Percentiles rank a stretch among this genome's conserved stretches.
Conservation (phyloP, 495 filamentous ascomycete species). For the Aspergillus coremiiformis region DNA sequence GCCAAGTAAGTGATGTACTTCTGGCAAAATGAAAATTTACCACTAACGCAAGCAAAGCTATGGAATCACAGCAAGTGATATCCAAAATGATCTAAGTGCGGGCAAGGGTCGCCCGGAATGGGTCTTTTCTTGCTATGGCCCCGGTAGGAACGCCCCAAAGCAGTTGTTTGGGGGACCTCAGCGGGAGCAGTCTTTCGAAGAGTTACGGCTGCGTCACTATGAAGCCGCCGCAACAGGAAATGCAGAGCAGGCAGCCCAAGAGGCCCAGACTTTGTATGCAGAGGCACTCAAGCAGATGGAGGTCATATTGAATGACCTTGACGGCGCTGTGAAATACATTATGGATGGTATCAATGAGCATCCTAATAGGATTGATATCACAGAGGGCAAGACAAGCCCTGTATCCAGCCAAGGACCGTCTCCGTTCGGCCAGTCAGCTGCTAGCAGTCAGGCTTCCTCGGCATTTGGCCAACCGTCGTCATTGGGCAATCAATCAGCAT, state of each 20-base stretch:
- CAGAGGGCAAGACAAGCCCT: conserved; percentile 37
- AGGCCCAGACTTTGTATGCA: conserved; percentile 51
- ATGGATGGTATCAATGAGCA: conserved; percentile 61
- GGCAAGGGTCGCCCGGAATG: conserved; percentile 62
- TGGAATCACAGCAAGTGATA: conserved; percentile 45
- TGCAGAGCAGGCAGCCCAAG: conserved; percentile 55
- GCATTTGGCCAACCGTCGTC: conserved; percentile 26
- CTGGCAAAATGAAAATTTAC: not conserved
- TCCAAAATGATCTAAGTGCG: conserved; percentile 55
- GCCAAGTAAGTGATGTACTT: conserved; percentile 21
- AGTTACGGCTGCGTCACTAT: conserved; percentile 65
- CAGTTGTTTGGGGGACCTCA: conserved; percentile 72
- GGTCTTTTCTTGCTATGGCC: conserved; percentile 78
- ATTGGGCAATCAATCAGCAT: conserved; percentile 14
- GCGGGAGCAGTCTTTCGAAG: conserved; percentile 80
- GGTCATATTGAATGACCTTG: conserved; percentile 53
- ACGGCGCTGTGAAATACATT: conserved; percentile 67
- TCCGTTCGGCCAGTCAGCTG: conserved; percentile 26
- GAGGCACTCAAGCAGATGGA: conserved; percentile 64
- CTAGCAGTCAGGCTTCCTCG: conserved; percentile 19
- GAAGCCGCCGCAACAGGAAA: conserved; percentile 51
- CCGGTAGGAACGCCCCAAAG: conserved; percentile 60
- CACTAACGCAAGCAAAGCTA: conserved; percentile 32
- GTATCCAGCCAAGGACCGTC: conserved; percentile 15
- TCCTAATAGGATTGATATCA: conserved; percentile 73